These are phyloP conservation scores for Ceratocystis alfenasii DNA, from an alignment of 2,329 filamentous ascomycete species.

Conservation along the genomic window DNA sequence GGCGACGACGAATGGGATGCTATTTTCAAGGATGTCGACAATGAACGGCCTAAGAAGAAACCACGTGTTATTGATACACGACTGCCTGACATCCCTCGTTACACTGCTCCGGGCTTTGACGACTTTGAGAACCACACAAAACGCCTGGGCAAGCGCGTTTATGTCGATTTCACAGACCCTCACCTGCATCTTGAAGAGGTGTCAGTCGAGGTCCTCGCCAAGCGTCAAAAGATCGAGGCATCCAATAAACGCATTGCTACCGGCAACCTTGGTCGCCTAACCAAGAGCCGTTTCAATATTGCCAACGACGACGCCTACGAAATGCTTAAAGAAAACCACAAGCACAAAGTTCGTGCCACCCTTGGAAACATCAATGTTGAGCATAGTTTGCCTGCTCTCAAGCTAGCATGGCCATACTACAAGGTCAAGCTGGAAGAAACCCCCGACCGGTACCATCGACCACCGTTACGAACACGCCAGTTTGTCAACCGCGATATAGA, in stretches of 20 bases:
- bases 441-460: constrained; percentile 73
- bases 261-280: constrained; percentile 57
- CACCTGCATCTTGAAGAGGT: constrained; percentile 72
- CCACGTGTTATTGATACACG: constrained; percentile 51
- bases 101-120: constrained; percentile 61
- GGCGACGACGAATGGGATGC: constrained; percentile 46
- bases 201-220: constrained; percentile 50
- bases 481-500: constrained; percentile 55
- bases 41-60: constrained; percentile 48
- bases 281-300: constrained; percentile 79
- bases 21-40: constrained; percentile 44
- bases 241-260: constrained; percentile 56
- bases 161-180: constrained; percentile 79
- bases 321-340: constrained; percentile 88
- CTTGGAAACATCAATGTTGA: constrained; percentile 87
- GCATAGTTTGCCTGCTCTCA: constrained; percentile 82
- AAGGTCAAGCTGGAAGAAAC: constrained; percentile 67
- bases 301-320: constrained; percentile 96
- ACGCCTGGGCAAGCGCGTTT: constrained; percentile 63
- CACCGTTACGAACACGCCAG: constrained; percentile 59
- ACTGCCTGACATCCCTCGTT: constrained; percentile 45
- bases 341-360: constrained; percentile 87
- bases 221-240: constrained; percentile 44
- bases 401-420: constrained; percentile 92
- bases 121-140: constrained; percentile 65